Conservation (phyloP, 169 alveolate species). For the Plasmodium adleri region DNA sequence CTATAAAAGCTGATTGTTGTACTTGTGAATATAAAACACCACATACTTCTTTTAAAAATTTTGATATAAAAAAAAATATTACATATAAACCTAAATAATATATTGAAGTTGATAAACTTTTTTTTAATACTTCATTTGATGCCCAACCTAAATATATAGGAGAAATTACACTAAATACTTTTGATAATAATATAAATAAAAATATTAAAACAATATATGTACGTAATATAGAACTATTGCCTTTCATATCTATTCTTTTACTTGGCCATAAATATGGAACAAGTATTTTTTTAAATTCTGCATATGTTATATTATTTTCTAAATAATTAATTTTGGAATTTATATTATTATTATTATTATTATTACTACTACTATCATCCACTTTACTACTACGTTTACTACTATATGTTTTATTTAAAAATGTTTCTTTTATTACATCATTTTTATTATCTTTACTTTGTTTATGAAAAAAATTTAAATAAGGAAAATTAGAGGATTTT, state of each 20-base stretch:
- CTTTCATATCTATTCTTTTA: slow-evolving; percentile 63
- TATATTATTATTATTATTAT: neutral
- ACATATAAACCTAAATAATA: slow-evolving; percentile 31
- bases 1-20: slow-evolving; percentile 69
- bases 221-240: slow-evolving; percentile 63
- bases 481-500: too few relatives aligned
- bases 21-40: slow-evolving; percentile 66
- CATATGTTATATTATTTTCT: slow-evolving; percentile 46
- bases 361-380: neutral
- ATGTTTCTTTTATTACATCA: too few relatives aligned
- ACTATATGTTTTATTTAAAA: neutral
- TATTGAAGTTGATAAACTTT: slow-evolving; percentile 10
- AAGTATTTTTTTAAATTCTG: slow-evolving; percentile 27
- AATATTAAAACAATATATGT: slow-evolving; percentile 40
- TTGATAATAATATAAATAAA: slow-evolving; percentile 64
- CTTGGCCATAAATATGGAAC: slow-evolving; percentile 70
- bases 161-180: slow-evolving; percentile 64
- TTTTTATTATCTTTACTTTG: neutral
- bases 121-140: slow-evolving; percentile 66
- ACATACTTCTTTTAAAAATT: slow-evolving; percentile 59
- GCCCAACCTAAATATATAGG: slow-evolving; percentile 77
- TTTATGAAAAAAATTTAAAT: too few relatives aligned
- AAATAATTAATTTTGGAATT: slow-evolving; percentile 11
- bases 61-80: slow-evolving; percentile 29
- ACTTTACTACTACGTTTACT: neutral